These are phyloP conservation scores for Fusarium staphyleae DNA, from an alignment of 2,329 filamentous ascomycete species.

Conservation along the genomic window DNA sequence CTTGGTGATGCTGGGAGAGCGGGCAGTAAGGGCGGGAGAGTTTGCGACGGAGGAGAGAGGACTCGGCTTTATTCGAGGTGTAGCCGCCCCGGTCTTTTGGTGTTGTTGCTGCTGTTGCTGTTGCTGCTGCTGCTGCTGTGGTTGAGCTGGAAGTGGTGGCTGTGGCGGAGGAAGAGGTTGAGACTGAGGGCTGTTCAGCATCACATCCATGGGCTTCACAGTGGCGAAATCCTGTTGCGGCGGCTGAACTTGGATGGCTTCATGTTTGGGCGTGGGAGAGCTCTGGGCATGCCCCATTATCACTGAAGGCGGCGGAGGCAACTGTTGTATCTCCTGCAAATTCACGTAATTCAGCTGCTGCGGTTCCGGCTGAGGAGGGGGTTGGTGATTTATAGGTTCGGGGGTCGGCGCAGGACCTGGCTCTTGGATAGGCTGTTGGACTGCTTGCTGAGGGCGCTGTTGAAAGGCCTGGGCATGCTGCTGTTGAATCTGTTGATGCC, in stretches of 20 bases:
- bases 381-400: constrained; percentile 28
- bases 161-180: constrained; percentile 19
- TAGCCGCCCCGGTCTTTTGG: constrained; percentile 34
- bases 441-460: constrained; percentile 23
- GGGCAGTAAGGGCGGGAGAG: constrained; percentile 51
- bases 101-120: constrained; percentile 28
- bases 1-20: constrained; percentile 52
- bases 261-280: constrained; percentile 13
- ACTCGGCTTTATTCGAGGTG: constrained; percentile 46
- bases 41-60: constrained; percentile 51
- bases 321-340: constrained; percentile 48
- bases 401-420: constrained; percentile 17
- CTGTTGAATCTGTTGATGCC: constrained; percentile 18
- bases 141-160: constrained; percentile 19
- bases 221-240: constrained; percentile 30
- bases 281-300: constrained; percentile 37
- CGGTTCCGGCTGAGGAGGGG: constrained; percentile 32
- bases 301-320: constrained; percentile 41
- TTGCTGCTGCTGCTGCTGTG: constrained; percentile 20
- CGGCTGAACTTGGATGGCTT: constrained; percentile 21
- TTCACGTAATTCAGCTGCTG: constrained; percentile 48
- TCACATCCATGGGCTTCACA: constrained; percentile 40
- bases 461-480: constrained; percentile 22
- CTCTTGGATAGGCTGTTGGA: constrained; percentile 28
- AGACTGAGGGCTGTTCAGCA: constrained; percentile 31